Evolutionary conservation across 2,329 filamentous ascomycete genomes (phyloP).

Genomic region (Mycogone perniciosa): DNA sequence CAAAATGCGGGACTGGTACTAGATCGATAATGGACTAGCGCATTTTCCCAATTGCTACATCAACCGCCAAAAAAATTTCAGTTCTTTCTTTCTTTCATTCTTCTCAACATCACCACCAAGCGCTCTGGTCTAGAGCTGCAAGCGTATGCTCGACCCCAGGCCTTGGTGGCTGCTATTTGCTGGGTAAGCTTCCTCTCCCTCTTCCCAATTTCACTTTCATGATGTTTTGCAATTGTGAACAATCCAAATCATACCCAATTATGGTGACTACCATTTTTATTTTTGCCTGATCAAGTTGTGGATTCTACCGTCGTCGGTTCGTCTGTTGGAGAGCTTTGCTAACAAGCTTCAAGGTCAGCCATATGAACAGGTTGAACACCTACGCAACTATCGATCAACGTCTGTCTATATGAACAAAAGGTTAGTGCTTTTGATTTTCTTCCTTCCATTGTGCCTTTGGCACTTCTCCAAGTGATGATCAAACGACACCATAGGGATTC

Average conservation of each 20-base stretch:
- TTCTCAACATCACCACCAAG: conserved; percentile 11
- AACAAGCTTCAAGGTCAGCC: conserved; percentile 11
- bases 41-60: conserved; percentile 19
- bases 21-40: conserved; percentile 19
- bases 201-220: conserved; percentile 15
- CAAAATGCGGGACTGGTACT: conserved; percentile 20
- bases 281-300: conserved; percentile 48
- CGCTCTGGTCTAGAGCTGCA: conserved; percentile 13
- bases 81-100: conserved; percentile 15
- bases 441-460: conserved; percentile 3
- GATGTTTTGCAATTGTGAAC: conserved; percentile 41
- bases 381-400: background rate
- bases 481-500: conserved; percentile 59
- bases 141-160: conserved; percentile 13
- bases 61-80: conserved; percentile 22
- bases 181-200: conserved; percentile 11
- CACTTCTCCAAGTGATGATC: conserved; percentile 49
- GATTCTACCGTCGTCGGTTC: conserved; percentile 11
- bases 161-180: conserved; percentile 7
- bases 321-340: conserved; percentile 12
- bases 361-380: background rate
- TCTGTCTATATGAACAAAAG: conserved; percentile 32
- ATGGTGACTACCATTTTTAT: conserved; percentile 51
- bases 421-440: conserved; percentile 31
- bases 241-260: conserved; percentile 57